A percentile compares a stretch with the other conserved stretches of the same genome.
phyloP scores from a whole-genome alignment of 2,329 filamentous ascomycete species.

The Ophioceras dolichostomum region DNA sequence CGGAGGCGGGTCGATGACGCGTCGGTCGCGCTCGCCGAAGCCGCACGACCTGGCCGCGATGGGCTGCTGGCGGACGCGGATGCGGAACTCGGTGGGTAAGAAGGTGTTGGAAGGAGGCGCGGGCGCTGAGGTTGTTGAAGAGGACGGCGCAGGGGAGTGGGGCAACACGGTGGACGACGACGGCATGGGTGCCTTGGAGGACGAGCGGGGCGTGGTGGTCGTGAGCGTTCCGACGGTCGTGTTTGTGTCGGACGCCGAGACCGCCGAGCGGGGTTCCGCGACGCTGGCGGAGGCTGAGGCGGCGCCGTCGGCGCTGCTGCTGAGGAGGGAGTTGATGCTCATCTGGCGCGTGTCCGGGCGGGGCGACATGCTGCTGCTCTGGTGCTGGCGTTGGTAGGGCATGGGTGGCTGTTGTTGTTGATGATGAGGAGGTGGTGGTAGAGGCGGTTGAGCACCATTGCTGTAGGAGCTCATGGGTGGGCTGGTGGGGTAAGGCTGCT shows the following conservation, averaged over 20 bases:
- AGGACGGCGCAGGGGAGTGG: not conserved
- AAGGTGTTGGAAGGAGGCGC: no score
- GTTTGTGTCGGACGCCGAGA: not conserved
- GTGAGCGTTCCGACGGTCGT: not conserved
- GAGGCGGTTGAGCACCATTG: no score
- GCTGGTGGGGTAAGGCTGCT: not conserved
- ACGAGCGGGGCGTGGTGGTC: constrained; percentile 1
- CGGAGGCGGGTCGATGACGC: constrained; percentile 73
- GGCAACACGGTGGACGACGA: not conserved
- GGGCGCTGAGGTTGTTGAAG: no score
- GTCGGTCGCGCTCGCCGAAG: constrained; percentile 69
- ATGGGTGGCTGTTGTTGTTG: not conserved
- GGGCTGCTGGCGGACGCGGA: constrained; percentile 65
- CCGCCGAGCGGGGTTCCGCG: not conserved
- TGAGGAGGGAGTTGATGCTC: constrained; percentile 18
- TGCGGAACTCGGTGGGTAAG: constrained; percentile 28
- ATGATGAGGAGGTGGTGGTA: no score
- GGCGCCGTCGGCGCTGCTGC: constrained; percentile 7
- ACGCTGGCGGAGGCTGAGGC: not conserved
- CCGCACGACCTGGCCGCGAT: constrained; percentile 68
- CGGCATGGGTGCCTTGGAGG: constrained; percentile 3
- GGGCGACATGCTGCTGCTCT: constrained; percentile 8
- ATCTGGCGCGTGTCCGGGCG: constrained; percentile 15
- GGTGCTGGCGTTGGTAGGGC: not conserved
- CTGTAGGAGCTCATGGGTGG: not conserved